These are phyloP conservation scores for Rosa chinensis DNA, from an alignment of 306 rosid species.

Conservation along the genomic window DNA sequence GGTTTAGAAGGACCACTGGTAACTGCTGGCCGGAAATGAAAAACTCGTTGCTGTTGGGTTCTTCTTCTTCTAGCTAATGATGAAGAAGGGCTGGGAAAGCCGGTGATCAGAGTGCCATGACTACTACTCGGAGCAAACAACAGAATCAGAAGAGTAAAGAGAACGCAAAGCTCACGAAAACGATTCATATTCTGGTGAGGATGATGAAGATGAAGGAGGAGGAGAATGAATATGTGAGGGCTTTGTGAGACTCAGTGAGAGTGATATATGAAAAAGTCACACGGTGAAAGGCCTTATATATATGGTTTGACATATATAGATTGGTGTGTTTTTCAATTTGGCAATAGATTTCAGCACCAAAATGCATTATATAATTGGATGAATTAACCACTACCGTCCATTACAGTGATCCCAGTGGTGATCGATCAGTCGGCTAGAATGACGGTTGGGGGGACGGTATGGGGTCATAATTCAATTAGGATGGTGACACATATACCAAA, in stretches of 20 bases:
- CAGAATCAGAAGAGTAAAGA: slow-evolving; percentile 39
- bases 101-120: slow-evolving; percentile 33
- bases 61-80: slow-evolving; percentile 26
- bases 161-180: slow-evolving; percentile 30
- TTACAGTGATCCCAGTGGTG: slow-evolving; percentile 11
- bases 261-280: neutral
- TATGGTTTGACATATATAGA: neutral
- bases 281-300: slow-evolving; percentile 3
- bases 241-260: neutral
- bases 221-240: neutral
- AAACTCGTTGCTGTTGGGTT: slow-evolving; percentile 25
- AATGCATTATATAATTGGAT: slow-evolving; percentile 9
- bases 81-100: slow-evolving; percentile 39
- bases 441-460: slow-evolving; percentile 52
- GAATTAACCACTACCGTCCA: slow-evolving; percentile 1
- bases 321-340: neutral
- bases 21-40: slow-evolving; percentile 36
- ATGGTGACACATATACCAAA: slow-evolving; percentile 25
- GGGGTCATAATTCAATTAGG: slow-evolving; percentile 41
- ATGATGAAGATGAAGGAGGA: neutral
- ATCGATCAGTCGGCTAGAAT: slow-evolving; percentile 38
- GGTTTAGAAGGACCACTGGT: slow-evolving; percentile 29
- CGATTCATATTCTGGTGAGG: slow-evolving; percentile 40
- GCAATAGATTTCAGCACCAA: slow-evolving; percentile 5
- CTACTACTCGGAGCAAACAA: slow-evolving; percentile 41